These are phyloP conservation scores for Penicillium digitatum DNA, from an alignment of 2,329 filamentous ascomycete genomes.

Conservation along the genomic window DNA sequence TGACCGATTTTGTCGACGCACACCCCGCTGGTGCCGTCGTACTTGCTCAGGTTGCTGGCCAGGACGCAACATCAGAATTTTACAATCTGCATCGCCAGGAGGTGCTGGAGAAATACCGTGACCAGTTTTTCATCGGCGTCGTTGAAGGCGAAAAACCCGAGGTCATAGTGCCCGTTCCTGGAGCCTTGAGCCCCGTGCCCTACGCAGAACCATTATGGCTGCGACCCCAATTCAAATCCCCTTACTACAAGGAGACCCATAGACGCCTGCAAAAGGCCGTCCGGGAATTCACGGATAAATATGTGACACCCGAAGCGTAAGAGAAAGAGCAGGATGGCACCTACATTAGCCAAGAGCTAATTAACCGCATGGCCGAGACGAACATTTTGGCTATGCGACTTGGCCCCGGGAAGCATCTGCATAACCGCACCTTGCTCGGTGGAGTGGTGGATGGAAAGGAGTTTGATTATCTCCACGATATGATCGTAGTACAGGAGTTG, in stretches of 20 bases:
- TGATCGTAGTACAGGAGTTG: conserved; percentile 72
- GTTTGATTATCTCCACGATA: conserved; percentile 83
- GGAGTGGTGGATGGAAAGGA: conserved; percentile 72
- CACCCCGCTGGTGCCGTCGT: conserved; percentile 81
- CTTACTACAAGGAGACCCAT: conserved; percentile 77
- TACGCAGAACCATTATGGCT: conserved; percentile 86
- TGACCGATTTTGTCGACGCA: conserved; percentile 77
- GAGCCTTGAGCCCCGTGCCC: conserved; percentile 71
- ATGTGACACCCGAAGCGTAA: conserved; percentile 70
- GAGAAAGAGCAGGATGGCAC: conserved; percentile 71
- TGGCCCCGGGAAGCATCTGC: conserved; percentile 76
- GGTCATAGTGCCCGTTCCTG: conserved; percentile 64
- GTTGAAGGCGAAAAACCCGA: conserved; percentile 70
- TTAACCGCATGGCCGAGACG: conserved; percentile 71
- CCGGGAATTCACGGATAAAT: conserved; percentile 66
- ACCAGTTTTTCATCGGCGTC: conserved; percentile 68
- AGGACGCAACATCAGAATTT: conserved; percentile 76
- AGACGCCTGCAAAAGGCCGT: conserved; percentile 64
- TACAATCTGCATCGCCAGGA: conserved; percentile 92
- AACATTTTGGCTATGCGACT: conserved; percentile 77
- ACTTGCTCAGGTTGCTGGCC: conserved; percentile 72
- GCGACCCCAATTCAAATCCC: conserved; percentile 68
- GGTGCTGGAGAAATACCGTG: conserved; percentile 74
- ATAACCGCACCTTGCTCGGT: conserved; percentile 64
- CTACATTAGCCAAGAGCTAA: conserved; percentile 65